phyloP scores from a whole-genome alignment of 1,284 basidiomycete genomes.

The Fomitopsis palustris region DNA sequence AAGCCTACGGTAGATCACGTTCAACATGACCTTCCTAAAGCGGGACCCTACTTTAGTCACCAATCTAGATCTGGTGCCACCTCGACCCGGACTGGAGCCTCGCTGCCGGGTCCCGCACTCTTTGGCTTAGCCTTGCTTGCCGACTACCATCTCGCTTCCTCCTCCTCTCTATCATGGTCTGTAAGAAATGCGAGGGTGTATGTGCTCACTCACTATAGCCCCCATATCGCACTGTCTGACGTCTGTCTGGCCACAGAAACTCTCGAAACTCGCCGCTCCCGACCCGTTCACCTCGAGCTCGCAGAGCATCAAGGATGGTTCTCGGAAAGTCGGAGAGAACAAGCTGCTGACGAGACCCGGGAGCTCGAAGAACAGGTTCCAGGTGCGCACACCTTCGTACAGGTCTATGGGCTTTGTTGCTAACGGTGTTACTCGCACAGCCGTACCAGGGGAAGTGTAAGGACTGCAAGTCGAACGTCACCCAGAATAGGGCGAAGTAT shows the following conservation, averaged over 20 bases:
- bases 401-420: neutral
- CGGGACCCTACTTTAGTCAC: neutral
- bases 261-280: slow-evolving; percentile 77
- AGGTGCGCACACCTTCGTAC: slow-evolving; percentile 39
- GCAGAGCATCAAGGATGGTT: slow-evolving; percentile 70
- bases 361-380: slow-evolving; percentile 69
- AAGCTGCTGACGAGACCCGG: slow-evolving; percentile 63
- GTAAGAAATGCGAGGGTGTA: slow-evolving; percentile 71
- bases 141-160: slow-evolving; percentile 6
- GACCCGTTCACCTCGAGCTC: slow-evolving; percentile 76
- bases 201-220: slow-evolving; percentile 12
- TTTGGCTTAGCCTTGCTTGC: neutral
- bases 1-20: no score
- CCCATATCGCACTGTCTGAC: neutral
- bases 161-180: slow-evolving; percentile 55
- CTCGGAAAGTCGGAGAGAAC: slow-evolving; percentile 74
- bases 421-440: slow-evolving; percentile 32
- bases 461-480: slow-evolving; percentile 76
- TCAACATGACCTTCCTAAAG: neutral
- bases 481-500: slow-evolving; percentile 82
- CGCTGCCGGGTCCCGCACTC: neutral
- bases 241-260: slow-evolving; percentile 56
- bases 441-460: slow-evolving; percentile 82
- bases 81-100: neutral
- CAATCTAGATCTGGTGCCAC: neutral